These are phyloP conservation scores for Kingdonia uniflora DNA, from an alignment of 164 flowering plant genomes.

Conservation along the genomic window DNA sequence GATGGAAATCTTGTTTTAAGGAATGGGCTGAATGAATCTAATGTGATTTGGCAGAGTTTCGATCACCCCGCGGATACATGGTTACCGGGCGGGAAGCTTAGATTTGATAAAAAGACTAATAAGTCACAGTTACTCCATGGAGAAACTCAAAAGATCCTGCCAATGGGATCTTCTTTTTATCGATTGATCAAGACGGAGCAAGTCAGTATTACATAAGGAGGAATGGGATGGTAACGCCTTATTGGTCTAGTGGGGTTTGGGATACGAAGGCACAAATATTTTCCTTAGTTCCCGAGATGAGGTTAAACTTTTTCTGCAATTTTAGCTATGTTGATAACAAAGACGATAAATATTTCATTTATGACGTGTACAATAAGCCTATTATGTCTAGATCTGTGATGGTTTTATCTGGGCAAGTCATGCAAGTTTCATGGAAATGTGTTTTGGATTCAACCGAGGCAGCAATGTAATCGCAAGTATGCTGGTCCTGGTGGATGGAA, in stretches of 20 bases:
- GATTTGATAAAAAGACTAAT: too few relatives aligned
- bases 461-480: too few relatives aligned
- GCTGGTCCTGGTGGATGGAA: too few relatives aligned
- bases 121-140: slow-evolving; percentile 53
- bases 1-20: slow-evolving; percentile 23
- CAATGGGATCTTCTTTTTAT: slow-evolving; percentile 36
- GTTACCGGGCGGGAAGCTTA: too few relatives aligned
- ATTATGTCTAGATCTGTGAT: too few relatives aligned
- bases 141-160: slow-evolving; percentile 56
- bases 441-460: slow-evolving; percentile 19
- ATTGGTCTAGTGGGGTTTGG: slow-evolving; percentile 17
- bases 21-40: slow-evolving; percentile 13
- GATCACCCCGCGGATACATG: too few relatives aligned
- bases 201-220: too few relatives aligned
- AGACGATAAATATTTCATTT: too few relatives aligned
- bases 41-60: too few relatives aligned
- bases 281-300: slow-evolving; percentile 13
- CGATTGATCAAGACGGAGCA: too few relatives aligned
- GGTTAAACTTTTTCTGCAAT: slow-evolving; percentile 4
- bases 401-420: slow-evolving; percentile 17
- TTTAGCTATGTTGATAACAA: slow-evolving; percentile 8
- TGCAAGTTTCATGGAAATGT: slow-evolving; percentile 14
- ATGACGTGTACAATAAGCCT: too few relatives aligned
- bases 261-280: slow-evolving; percentile 9
- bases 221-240: slow-evolving; percentile 7